Evolutionary conservation across 805 yeast species (phyloP).

Genomic region (Myxozyma geophila): DNA sequence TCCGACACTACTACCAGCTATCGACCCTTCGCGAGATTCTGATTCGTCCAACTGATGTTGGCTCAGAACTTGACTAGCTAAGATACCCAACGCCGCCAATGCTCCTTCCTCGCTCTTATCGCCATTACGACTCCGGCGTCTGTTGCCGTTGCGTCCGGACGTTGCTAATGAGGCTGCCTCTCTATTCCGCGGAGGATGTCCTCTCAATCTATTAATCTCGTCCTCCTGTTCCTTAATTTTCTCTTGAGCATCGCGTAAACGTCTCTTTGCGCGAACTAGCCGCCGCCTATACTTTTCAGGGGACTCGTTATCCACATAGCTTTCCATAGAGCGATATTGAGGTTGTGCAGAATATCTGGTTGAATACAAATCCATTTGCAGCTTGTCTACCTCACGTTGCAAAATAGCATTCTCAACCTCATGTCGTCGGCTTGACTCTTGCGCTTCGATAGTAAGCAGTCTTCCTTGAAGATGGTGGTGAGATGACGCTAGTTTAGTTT

Average conservation of each 20-base stretch:
- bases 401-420: constrained; percentile 55
- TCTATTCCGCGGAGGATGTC: constrained; percentile 42
- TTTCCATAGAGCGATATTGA: constrained; percentile 4
- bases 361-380: constrained; percentile 45
- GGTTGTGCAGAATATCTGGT: constrained; percentile 7
- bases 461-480: constrained; percentile 46
- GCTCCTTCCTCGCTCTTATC: constrained; percentile 40
- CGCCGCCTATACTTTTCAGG: constrained; percentile 48
- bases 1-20: not conserved
- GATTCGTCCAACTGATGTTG: constrained; percentile 26
- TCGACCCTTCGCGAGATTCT: constrained; percentile 1
- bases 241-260: constrained; percentile 52
- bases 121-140: constrained; percentile 22
- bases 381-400: constrained; percentile 54
- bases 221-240: constrained; percentile 52
- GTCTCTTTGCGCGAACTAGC: constrained; percentile 50
- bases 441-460: constrained; percentile 51
- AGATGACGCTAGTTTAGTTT: constrained; percentile 16
- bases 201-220: constrained; percentile 51
- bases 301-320: constrained; percentile 42
- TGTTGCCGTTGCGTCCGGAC: constrained; percentile 3
- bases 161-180: constrained; percentile 15
- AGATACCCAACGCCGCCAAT: constrained; percentile 57
- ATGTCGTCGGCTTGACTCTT: constrained; percentile 52
- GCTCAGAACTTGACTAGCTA: constrained; percentile 53